Conservation (phyloP, 257 asterid genomes). For the Lantana camara region DNA sequence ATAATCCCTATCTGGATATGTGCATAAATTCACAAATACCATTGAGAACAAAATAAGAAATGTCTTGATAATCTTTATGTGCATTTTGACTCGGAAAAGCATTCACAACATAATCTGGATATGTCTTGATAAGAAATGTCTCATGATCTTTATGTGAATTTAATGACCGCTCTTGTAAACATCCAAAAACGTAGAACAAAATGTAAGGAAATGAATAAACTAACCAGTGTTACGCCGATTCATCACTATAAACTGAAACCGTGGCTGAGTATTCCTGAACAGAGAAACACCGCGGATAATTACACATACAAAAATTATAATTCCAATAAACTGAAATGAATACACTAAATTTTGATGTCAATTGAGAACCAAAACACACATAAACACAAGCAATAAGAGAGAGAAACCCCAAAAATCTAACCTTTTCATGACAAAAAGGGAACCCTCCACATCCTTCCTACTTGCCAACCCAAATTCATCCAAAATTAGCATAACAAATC, state of each 20-base stretch:
- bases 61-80: no score
- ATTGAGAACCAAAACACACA: not conserved
- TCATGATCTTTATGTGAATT: not conserved
- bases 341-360: constrained; percentile 17
- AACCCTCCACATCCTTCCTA: constrained; percentile 94
- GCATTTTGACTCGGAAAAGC: no score
- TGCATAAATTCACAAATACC: not conserved
- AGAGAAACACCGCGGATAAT: constrained; percentile 15
- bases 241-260: constrained; percentile 91
- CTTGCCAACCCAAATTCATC: constrained; percentile 46
- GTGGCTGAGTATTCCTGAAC: constrained; percentile 71
- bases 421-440: constrained; percentile 94
- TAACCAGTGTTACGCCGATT: constrained; percentile 76
- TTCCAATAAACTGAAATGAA: not conserved
- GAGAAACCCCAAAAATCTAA: no score
- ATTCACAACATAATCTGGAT: no score
- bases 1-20: not conserved
- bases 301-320: not conserved
- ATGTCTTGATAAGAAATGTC: not conserved
- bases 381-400: no score
- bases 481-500: constrained; percentile 19
- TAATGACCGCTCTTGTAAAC: not conserved
- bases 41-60: no score
- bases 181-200: constrained; percentile 14
- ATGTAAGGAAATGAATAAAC: constrained; percentile 21